Evolutionary conservation across 2,329 filamentous ascomycete species (phyloP).

Genomic region (Didymellaceae sp.): DNA sequence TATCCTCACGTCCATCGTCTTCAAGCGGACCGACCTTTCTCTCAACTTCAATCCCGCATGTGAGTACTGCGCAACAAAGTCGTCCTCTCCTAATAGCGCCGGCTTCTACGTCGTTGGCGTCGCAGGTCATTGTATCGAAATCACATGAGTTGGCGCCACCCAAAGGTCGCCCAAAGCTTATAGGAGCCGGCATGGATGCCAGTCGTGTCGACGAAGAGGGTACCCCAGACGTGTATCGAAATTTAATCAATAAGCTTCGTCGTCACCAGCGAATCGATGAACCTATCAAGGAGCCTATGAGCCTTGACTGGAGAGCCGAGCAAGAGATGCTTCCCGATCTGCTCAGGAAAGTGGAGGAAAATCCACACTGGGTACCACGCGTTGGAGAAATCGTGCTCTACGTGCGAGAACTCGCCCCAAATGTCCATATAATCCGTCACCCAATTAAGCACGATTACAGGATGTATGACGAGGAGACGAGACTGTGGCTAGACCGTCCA

Average conservation of each 20-base stretch:
- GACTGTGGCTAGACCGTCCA: constrained; percentile 49
- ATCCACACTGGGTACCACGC: constrained; percentile 61
- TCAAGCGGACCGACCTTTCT: not conserved
- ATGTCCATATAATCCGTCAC: constrained; percentile 42
- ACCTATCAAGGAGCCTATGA: constrained; percentile 56
- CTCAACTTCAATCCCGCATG: no score
- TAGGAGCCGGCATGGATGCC: constrained; percentile 27
- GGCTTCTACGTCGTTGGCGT: not conserved
- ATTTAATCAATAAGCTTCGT: constrained; percentile 57
- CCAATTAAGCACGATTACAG: constrained; percentile 26
- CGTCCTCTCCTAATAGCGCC: not conserved
- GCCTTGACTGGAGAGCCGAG: constrained; percentile 64
- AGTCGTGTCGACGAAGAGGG: constrained; percentile 58
- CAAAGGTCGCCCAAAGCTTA: constrained; percentile 30
- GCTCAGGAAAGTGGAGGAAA: constrained; percentile 51
- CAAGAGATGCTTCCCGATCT: constrained; percentile 51
- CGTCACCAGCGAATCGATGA: constrained; percentile 51
- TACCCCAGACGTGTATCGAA: constrained; percentile 60
- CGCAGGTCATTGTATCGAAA: not conserved
- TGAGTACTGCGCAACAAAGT: not conserved
- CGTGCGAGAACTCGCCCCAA: constrained; percentile 41
- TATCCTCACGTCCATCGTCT: not conserved
- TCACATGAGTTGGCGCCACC: not conserved
- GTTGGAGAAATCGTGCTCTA: constrained; percentile 65
- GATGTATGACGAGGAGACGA: constrained; percentile 28